Evolutionary conservation across 352 stramenopile species (phyloP).

Genomic region (Globisporangium cystogenes): DNA sequence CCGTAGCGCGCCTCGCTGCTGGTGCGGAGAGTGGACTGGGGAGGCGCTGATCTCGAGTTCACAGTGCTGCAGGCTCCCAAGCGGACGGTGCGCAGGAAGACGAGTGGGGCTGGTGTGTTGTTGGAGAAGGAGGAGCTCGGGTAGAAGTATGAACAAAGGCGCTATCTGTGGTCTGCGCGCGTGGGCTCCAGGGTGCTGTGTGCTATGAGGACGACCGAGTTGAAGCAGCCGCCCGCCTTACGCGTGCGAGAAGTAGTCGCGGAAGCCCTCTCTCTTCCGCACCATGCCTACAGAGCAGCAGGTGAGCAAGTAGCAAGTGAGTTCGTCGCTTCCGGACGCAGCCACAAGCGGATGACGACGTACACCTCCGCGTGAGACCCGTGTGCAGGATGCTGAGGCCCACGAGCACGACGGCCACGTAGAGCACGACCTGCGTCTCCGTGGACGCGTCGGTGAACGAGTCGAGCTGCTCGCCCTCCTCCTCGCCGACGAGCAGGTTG

Average conservation of each 20-base stretch:
- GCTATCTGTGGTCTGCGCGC: not conserved
- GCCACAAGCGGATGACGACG: too few relatives aligned
- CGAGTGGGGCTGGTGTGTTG: not conserved
- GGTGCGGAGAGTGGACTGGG: too few relatives aligned
- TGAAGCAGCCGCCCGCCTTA: not conserved
- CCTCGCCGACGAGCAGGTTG: constrained; percentile 66
- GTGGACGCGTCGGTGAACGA: constrained; percentile 50
- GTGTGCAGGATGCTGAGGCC: constrained; percentile 61
- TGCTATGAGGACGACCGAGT: too few relatives aligned
- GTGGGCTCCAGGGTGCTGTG: too few relatives aligned
- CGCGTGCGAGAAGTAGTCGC: constrained; percentile 5
- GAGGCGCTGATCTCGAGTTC: not conserved
- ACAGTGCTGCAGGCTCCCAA: not conserved
- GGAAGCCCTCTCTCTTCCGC: constrained; percentile 6
- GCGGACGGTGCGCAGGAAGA: not conserved
- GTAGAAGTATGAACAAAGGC: not conserved
- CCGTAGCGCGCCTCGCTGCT: too few relatives aligned
- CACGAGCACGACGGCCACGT: constrained; percentile 35
- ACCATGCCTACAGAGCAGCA: constrained; percentile 2
- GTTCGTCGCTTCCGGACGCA: too few relatives aligned
- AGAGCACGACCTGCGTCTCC: constrained; percentile 57
- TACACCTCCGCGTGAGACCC: constrained; percentile 61
- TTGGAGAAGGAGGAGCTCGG: not conserved
- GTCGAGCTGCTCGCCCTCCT: constrained; percentile 35
- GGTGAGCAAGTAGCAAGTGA: too few relatives aligned